phyloP scores from a whole-genome alignment of 2,329 filamentous ascomycete genomes.

The Colletotrichum sp. region DNA sequence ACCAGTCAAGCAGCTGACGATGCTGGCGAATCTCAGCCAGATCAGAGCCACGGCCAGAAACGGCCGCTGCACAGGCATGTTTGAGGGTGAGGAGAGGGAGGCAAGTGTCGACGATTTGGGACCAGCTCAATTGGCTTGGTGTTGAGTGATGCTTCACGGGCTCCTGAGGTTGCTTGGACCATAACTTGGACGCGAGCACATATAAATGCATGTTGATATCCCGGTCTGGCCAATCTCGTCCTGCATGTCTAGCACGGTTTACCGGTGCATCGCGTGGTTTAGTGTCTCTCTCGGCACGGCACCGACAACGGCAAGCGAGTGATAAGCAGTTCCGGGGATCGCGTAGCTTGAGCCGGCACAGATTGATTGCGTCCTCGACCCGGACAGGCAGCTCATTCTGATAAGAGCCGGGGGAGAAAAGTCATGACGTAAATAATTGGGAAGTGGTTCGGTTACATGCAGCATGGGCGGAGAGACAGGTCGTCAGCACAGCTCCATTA shows the following conservation, averaged over 20 bases:
- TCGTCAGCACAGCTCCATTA: not conserved
- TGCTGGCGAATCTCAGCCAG: not conserved
- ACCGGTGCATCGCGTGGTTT: not conserved
- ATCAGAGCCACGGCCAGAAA: not conserved
- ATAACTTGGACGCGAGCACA: not conserved
- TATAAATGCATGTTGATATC: not conserved
- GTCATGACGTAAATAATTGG: slow-evolving; percentile 11
- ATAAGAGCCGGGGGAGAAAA: not conserved
- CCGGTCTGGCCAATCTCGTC: not conserved
- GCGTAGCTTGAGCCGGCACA: not conserved
- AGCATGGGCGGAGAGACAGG: not conserved
- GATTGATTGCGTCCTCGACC: not conserved
- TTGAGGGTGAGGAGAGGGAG: not conserved
- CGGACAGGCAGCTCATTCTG: slow-evolving; percentile 11
- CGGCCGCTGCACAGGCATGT: not conserved
- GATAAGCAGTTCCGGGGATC: slow-evolving; percentile 1
- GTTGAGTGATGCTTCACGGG: not conserved
- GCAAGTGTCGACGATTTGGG: not conserved
- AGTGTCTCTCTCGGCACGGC: not conserved
- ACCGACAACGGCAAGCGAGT: not conserved
- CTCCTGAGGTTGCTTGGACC: not conserved
- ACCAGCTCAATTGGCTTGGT: not conserved
- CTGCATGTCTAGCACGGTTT: not conserved
- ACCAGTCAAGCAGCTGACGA: slow-evolving; percentile 3
- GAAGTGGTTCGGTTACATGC: not conserved